Evolutionary conservation across 768 basidiomycete species (phyloP).

Genomic region (Auriscalpium orientale): DNA sequence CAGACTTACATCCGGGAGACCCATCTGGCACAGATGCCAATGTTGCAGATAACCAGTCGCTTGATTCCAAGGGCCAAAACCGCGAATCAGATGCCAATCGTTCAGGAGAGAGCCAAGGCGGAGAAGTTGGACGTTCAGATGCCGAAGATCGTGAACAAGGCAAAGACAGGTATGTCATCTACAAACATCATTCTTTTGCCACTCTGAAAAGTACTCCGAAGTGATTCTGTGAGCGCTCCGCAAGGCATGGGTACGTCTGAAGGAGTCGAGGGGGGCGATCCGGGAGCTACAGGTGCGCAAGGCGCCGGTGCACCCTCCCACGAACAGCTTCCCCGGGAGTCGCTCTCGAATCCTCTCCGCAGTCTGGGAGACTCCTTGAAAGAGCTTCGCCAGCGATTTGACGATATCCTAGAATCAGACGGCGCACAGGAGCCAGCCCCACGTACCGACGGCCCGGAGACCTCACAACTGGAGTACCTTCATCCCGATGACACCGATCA

Average conservation of each 20-base stretch:
- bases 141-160: not conserved
- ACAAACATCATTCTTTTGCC: not conserved
- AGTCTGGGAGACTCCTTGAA: conserved; percentile 78
- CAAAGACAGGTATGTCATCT: conserved; percentile 2
- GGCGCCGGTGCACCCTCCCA: conserved; percentile 36
- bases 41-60: not conserved
- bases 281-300: conserved; percentile 36
- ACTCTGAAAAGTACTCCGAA: not conserved
- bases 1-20: conserved; percentile 29
- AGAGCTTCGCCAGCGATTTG: conserved; percentile 75
- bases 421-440: conserved; percentile 23
- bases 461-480: conserved; percentile 68
- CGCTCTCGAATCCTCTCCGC: conserved; percentile 50
- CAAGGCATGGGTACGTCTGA: not conserved
- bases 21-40: conserved; percentile 11
- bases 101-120: conserved; percentile 2
- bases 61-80: not conserved
- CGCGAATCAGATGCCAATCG: not conserved
- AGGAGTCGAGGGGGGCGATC: conserved; percentile 1
- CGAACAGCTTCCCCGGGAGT: conserved; percentile 4
- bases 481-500: conserved; percentile 58
- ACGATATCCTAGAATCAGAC: conserved; percentile 59
- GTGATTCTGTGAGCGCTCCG: not conserved
- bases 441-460: conserved; percentile 28
- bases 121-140: conserved; percentile 3